phyloP scores from a whole-genome alignment of 2,329 filamentous ascomycete species.

The Arthroderma uncinatum region DNA sequence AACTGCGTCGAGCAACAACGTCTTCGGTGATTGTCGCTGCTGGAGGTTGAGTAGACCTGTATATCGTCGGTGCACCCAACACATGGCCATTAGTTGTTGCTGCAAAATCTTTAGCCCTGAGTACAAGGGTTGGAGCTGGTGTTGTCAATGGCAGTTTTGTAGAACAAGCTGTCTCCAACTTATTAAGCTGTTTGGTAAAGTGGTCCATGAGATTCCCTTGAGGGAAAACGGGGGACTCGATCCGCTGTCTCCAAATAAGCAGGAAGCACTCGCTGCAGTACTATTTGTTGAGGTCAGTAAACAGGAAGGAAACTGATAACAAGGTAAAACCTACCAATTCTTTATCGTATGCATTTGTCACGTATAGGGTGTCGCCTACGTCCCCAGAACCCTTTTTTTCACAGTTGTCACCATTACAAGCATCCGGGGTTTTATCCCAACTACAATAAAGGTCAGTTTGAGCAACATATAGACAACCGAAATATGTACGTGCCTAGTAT shows the following conservation, averaged over 20 bases:
- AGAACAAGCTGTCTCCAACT: conserved; percentile 12
- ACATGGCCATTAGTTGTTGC: neutral
- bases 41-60: neutral
- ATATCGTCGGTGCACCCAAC: neutral
- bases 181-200: conserved; percentile 15
- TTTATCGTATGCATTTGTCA: conserved; percentile 13
- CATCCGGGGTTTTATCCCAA: conserved; percentile 9
- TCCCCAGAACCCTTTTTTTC: conserved; percentile 3
- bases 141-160: conserved; percentile 9
- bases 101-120: neutral
- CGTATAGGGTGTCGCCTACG: conserved; percentile 8
- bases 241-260: conserved; percentile 15
- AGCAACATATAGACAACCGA: no score
- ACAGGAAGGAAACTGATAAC: neutral
- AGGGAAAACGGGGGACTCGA: conserved; percentile 13
- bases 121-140: conserved; percentile 9
- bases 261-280: conserved; percentile 18
- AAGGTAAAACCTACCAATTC: conserved; percentile 11
- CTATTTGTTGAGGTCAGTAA: conserved; percentile 3
- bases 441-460: neutral
- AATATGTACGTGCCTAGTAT: conserved; percentile 9
- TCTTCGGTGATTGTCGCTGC: neutral
- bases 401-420: conserved; percentile 12
- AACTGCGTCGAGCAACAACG: neutral
- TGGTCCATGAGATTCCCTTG: conserved; percentile 14